Percentiles rank a stretch among this genome's conserved stretches.
Evolutionary conservation across 192 early-diverging fungal species (phyloP).

Genomic region (Gigaspora rosea): DNA sequence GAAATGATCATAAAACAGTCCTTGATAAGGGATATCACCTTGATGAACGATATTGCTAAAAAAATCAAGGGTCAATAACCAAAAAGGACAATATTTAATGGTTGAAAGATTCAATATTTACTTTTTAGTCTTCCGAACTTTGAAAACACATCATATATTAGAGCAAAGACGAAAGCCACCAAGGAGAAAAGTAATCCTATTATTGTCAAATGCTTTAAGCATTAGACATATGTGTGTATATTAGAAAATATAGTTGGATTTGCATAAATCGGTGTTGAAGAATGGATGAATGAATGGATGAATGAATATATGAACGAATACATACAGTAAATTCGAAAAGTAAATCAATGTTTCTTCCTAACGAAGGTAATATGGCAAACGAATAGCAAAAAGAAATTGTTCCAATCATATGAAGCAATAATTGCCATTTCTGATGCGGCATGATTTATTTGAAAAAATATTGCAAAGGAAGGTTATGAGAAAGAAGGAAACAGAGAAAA

Average conservation of each 20-base stretch:
- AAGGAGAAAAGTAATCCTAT: slow-evolving; percentile 15
- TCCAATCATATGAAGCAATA: background rate
- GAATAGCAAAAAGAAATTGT: background rate
- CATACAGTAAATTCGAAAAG: slow-evolving; percentile 4
- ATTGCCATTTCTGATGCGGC: too few species aligned
- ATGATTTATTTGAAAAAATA: too few species aligned
- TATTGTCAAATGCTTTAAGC: background rate
- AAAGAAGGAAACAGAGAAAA: too few species aligned
- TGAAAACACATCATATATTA: slow-evolving; percentile 3
- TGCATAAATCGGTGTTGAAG: background rate
- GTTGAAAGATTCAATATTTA: background rate
- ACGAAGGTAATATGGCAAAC: background rate
- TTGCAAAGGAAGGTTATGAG: too few species aligned
- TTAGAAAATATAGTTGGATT: background rate
- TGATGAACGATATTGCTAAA: too few species aligned
- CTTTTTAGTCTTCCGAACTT: too few species aligned
- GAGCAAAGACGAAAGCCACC: background rate
- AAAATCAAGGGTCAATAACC: background rate
- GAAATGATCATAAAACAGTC: too few species aligned
- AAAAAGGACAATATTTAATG: background rate
- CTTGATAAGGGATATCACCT: too few species aligned
- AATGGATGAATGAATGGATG: too few species aligned
- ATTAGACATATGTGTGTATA: background rate
- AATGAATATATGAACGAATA: background rate
- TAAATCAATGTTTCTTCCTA: background rate